A percentile compares a stretch with the other conserved stretches of the same genome.
These are phyloP conservation scores for Notholithocarpus densiflorus DNA, from an alignment of 306 rosid species.

Conservation along the genomic window DNA sequence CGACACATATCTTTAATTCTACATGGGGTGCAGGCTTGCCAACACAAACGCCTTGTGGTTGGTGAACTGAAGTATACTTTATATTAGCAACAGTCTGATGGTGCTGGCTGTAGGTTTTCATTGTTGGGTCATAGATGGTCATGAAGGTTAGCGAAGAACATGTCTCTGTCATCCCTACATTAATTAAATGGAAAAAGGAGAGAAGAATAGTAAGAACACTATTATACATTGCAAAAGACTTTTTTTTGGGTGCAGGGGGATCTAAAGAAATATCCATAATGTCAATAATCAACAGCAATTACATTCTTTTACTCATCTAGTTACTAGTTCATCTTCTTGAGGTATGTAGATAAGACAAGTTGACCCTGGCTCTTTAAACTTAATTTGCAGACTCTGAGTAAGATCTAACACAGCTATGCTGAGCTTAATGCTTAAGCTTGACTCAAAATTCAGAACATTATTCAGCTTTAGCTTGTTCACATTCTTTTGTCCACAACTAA, in stretches of 20 bases:
- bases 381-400: not conserved
- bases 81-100: conserved; percentile 13
- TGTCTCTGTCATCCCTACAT: conserved; percentile 83
- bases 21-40: conserved; percentile 97
- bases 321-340: not conserved
- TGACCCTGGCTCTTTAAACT: not conserved
- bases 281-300: not conserved
- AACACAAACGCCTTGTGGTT: conserved; percentile 71
- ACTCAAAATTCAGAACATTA: not conserved
- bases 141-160: conserved; percentile 82
- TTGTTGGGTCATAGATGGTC: conserved; percentile 51
- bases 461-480: not conserved
- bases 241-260: not conserved
- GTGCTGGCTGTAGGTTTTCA: conserved; percentile 22
- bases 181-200: conserved; percentile 22
- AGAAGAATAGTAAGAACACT: conserved; percentile 16
- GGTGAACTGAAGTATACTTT: conserved; percentile 28
- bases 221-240: not conserved
- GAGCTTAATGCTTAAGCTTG: no score
- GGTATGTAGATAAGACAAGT: not conserved
- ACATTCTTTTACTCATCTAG: not conserved
- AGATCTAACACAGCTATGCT: not conserved
- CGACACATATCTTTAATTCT: conserved; percentile 55
- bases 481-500: not conserved
- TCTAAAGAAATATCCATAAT: not conserved